Base-by-base conservation (phyloP, 2,329 filamentous ascomycete genomes). In the Phialophora macrospora region DNA sequence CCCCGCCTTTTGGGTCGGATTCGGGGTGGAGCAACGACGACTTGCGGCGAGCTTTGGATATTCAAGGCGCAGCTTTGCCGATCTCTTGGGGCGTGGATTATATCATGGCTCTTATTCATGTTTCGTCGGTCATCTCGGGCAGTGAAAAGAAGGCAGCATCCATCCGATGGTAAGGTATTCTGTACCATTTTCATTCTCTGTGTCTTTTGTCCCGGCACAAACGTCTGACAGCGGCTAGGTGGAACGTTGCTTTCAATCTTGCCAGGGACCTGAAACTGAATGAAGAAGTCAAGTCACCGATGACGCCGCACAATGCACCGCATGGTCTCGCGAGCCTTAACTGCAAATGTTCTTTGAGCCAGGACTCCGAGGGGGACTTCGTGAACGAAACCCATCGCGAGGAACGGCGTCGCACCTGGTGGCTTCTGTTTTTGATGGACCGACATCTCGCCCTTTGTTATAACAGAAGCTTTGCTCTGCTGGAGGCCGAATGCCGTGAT, bases 361-460 rank as follows among this genome's bases (percentile, higher is more conserved):
- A 75, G 76, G 4, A 74, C 80, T 12, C 77, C 78, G 60, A 73
- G 76, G 28, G 77, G 80, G 66, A 80, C 80, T 62, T 75, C 4
- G 67, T 78, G 5, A 68, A 76, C 9, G 77, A 77, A 63, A 83
- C 84, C 68, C 77, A 79, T 5, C 75, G 77, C 22, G 82, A 84
- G 66, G 82, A 84, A 71, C 73, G 79, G 4, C 75, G 82, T 4
- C 74, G 81, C 4, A 79, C 80, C 0, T 83, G 82, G 67, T 84
- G 82, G 82, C 73, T 83, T 0, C 69, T 83, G 0, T 84, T 81
- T 65, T 77, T 78, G 26, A 73, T 83, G 5, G 82, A 84, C 64
- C 74, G 82, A 9, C 82, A 84, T 65, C 68, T 84, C 9, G 78
- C 80, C 0, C 73, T 84, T 17, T 83, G 80, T 4, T 83, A 81